These are phyloP conservation scores for Austroboletus eburneus DNA, from an alignment of 768 basidiomycete genomes.

Conservation along the genomic window DNA sequence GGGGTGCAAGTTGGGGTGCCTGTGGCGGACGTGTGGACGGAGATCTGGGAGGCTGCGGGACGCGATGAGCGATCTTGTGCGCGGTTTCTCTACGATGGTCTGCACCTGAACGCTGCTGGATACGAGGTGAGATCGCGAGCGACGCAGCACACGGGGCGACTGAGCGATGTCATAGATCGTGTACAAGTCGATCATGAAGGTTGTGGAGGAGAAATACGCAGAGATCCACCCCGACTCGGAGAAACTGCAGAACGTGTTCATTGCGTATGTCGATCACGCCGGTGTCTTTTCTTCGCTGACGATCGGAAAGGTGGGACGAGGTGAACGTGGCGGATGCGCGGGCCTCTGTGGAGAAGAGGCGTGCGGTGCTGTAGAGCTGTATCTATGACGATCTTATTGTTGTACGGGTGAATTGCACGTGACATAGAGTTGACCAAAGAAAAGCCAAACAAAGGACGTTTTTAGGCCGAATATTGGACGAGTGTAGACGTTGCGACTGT, in stretches of 20 bases:
- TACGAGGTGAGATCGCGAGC: conserved; percentile 53
- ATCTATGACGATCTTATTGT: conserved; percentile 9
- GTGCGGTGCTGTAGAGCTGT: conserved; percentile 7
- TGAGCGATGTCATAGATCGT: conserved; percentile 46
- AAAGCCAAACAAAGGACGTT: conserved; percentile 33
- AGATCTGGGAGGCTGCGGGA: conserved; percentile 71
- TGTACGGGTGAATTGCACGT: conserved; percentile 21
- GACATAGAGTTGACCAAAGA: conserved; percentile 52
- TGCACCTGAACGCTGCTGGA: conserved; percentile 75
- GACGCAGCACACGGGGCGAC: background rate
- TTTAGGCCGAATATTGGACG: too few relatives aligned
- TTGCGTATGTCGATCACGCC: conserved; percentile 44
- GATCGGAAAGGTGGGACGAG: conserved; percentile 21
- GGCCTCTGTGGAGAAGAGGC: conserved; percentile 19
- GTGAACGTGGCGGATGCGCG: conserved; percentile 19
- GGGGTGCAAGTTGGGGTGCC: conserved; percentile 52
- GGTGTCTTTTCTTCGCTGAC: conserved; percentile 2
- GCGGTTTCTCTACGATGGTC: conserved; percentile 63
- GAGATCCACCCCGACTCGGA: conserved; percentile 69
- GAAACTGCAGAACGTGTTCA: conserved; percentile 53
- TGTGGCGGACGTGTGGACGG: conserved; percentile 71
- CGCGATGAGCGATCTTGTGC: conserved; percentile 49
- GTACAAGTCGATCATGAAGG: conserved; percentile 56
- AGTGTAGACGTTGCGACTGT: too few relatives aligned
- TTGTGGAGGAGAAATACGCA: conserved; percentile 56